phyloP scores from a whole-genome alignment of 495 filamentous ascomycete genomes.

The Aspergillus hancockii region DNA sequence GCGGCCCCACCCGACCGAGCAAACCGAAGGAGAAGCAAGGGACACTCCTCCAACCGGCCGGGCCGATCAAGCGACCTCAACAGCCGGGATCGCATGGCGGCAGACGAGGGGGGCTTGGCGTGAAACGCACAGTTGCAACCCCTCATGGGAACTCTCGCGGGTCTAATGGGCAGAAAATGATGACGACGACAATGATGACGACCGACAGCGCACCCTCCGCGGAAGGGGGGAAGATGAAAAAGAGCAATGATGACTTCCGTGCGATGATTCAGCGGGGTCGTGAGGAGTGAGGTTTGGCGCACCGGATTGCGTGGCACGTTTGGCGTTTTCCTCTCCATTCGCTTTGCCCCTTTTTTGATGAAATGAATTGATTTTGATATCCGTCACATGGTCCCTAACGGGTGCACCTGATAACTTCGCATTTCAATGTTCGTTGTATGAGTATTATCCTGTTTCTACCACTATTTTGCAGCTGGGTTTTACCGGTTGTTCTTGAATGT shows the following conservation, averaged over 20 bases:
- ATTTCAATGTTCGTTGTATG: conserved; percentile 2
- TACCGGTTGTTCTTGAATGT: conserved; percentile 19
- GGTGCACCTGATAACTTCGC: neutral
- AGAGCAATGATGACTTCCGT: conserved; percentile 89
- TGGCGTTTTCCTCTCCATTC: conserved; percentile 20
- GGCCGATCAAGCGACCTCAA: conserved; percentile 58
- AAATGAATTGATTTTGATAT: conserved; percentile 1
- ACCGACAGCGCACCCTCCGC: conserved; percentile 20
- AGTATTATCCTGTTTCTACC: neutral
- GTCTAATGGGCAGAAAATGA: conserved; percentile 34
- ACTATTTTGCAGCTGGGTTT: neutral
- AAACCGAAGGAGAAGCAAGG: conserved; percentile 42
- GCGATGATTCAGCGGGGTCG: conserved; percentile 61
- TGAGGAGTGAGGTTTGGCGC: conserved; percentile 34
- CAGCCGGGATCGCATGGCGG: conserved; percentile 50
- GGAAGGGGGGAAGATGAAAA: conserved; percentile 43
- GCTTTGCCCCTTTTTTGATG: conserved; percentile 9
- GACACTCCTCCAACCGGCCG: conserved; percentile 47
- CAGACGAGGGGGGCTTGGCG: conserved; percentile 54
- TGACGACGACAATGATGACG: conserved; percentile 31
- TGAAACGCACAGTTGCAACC: conserved; percentile 48
- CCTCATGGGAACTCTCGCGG: conserved; percentile 29
- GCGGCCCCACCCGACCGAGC: conserved; percentile 41
- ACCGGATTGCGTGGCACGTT: conserved; percentile 27
- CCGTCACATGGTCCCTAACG: conserved; percentile 2